phyloP scores from a whole-genome alignment of 2,329 filamentous ascomycete species.

The Reticulascus tulasneorum region DNA sequence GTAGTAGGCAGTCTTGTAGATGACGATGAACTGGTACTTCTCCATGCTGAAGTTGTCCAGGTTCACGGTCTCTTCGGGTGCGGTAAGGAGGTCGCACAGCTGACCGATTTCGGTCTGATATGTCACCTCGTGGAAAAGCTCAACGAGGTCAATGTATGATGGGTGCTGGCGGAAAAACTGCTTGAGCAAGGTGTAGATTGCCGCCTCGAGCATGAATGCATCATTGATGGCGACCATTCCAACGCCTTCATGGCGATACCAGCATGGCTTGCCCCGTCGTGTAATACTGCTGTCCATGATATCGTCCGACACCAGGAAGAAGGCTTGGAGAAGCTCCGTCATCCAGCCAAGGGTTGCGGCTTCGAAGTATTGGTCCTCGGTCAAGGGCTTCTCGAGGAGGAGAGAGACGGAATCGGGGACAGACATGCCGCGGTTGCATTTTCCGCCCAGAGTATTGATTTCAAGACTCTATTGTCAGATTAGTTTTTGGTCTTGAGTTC shows the following conservation, averaged over 20 bases:
- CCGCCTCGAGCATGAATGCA: conserved; percentile 87
- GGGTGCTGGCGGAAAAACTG: conserved; percentile 89
- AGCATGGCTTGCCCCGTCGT: conserved; percentile 89
- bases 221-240: conserved; percentile 99
- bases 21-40: conserved; percentile 97
- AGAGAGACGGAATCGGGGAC: conserved; percentile 87
- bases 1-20: conserved; percentile 99
- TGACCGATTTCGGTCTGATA: conserved; percentile 96
- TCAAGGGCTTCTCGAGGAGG: conserved; percentile 68
- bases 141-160: conserved; percentile 83
- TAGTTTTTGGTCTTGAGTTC: neutral
- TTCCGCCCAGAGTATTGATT: conserved; percentile 86
- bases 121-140: conserved; percentile 93
- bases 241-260: conserved; percentile 87
- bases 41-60: conserved; percentile 92
- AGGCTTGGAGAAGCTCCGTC: conserved; percentile 96
- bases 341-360: conserved; percentile 90
- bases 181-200: conserved; percentile 88
- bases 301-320: conserved; percentile 97
- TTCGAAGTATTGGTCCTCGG: conserved; percentile 80
- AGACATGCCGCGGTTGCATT: conserved; percentile 98
- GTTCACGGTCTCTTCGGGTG: conserved; percentile 89
- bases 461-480: conserved; percentile 63
- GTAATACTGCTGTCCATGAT: conserved; percentile 98
- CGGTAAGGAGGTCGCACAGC: conserved; percentile 89